Conservation (phyloP, 1,284 basidiomycete species). For the Pseudozyma thailandica region DNA sequence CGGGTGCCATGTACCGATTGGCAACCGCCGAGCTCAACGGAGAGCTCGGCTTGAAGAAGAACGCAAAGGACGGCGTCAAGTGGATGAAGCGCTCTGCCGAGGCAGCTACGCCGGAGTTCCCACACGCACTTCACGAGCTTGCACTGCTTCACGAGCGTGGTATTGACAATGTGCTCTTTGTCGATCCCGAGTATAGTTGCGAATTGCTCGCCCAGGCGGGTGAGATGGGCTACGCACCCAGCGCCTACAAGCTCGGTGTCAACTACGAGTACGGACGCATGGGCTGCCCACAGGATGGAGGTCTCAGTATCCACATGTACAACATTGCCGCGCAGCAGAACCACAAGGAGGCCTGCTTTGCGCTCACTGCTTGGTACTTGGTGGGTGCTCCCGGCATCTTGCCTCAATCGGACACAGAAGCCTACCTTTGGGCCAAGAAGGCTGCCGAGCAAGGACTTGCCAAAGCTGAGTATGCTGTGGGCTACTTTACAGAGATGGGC, state of each 20-base stretch:
- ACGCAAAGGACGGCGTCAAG: constrained; percentile 94
- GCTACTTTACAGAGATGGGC: constrained; percentile 87
- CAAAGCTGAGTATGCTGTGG: constrained; percentile 81
- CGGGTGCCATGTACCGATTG: constrained; percentile 94
- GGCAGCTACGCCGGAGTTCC: constrained; percentile 80
- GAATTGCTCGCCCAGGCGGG: constrained; percentile 94
- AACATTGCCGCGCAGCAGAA: constrained; percentile 82
- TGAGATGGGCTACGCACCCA: constrained; percentile 94
- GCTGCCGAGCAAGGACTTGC: constrained; percentile 66
- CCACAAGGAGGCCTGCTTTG: constrained; percentile 96
- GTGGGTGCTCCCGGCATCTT: constrained; percentile 97
- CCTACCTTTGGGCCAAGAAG: constrained; percentile 73
- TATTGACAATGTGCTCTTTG: constrained; percentile 94
- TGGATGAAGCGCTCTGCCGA: constrained; percentile 98
- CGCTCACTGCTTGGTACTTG: constrained; percentile 97
- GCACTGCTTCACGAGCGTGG: constrained; percentile 94
- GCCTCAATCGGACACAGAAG: constrained; percentile 97
- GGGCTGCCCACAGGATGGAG: constrained; percentile 97
- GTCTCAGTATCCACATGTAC: constrained; percentile 97
- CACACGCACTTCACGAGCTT: constrained; percentile 94
- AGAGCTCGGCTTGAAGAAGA: constrained; percentile 84
- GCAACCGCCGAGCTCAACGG: constrained; percentile 97
- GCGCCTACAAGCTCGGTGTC: constrained; percentile 93
- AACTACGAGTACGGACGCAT: constrained; percentile 99
- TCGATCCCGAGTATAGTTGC: constrained; percentile 92